Conservation (phyloP, 768 basidiomycete genomes). For the Xanthoconium purpureum region DNA sequence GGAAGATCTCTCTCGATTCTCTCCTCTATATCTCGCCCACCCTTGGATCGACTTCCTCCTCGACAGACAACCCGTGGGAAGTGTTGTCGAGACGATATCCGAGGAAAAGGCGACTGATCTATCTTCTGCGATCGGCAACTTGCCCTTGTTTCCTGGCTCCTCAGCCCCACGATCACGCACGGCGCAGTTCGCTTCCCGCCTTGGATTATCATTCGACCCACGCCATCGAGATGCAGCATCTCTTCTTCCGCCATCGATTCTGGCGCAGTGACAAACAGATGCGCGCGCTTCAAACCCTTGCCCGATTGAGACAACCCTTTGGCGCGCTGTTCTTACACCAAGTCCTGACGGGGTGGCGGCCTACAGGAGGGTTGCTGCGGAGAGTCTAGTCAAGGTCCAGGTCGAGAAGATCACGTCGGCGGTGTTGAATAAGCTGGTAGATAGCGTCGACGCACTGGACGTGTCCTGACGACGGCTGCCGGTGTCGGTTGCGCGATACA, state of each 20-base stretch:
- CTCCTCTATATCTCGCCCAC: not conserved
- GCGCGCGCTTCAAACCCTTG: not conserved
- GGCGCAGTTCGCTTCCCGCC: not conserved
- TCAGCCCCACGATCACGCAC: not conserved
- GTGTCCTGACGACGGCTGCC: not conserved
- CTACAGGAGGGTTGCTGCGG: not conserved
- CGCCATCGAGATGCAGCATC: not conserved
- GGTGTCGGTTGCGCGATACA: not conserved
- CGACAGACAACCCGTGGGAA: not conserved
- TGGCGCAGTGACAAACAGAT: not conserved
- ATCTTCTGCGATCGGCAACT: not conserved
- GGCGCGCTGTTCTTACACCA: not conserved
- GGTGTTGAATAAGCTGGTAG: not conserved
- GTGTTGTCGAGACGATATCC: not conserved
- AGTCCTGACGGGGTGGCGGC: not conserved
- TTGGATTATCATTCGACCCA: not conserved
- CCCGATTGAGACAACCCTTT: not conserved
- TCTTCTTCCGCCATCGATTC: not conserved
- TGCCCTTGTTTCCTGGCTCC: not conserved
- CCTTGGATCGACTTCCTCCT: conserved; percentile 1
- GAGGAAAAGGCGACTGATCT: not conserved
- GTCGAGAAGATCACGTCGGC: not conserved
- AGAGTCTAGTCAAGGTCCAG: not conserved
- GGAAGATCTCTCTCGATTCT: not conserved
- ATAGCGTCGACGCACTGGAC: not conserved